A percentile compares a stretch with the other conserved stretches of the same genome.
phyloP scores from a whole-genome alignment of 805 yeast species.

The Cyberlindnera xylosilytica region DNA sequence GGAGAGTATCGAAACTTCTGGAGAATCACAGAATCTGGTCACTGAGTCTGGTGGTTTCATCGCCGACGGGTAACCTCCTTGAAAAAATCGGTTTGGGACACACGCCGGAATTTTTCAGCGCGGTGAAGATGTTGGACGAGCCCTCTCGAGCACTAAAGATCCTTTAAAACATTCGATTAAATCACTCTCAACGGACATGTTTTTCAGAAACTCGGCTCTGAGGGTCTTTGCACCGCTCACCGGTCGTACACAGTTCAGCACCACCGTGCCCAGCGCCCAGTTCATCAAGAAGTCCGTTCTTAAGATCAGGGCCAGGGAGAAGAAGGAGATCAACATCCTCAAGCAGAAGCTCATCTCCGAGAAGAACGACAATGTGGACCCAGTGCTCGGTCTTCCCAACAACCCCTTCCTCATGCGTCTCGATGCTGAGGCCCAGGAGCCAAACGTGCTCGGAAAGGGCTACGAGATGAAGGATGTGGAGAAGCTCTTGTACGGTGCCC shows the following conservation, averaged over 20 bases:
- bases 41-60: too few species aligned
- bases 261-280: constrained; percentile 5
- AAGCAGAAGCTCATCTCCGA: constrained; percentile 27
- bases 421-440: constrained; percentile 62
- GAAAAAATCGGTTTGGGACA: too few species aligned
- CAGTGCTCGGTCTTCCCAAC: constrained; percentile 71
- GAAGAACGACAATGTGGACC: constrained; percentile 46
- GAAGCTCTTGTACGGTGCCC: constrained; percentile 73
- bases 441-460: constrained; percentile 58
- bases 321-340: constrained; percentile 25
- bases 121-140: too few species aligned
- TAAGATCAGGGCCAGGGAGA: constrained; percentile 24
- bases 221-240: constrained; percentile 14
- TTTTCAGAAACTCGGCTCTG: constrained; percentile 8
- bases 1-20: too few species aligned
- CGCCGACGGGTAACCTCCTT: too few species aligned
- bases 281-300: constrained; percentile 23
- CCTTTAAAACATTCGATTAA: too few species aligned
- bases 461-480: constrained; percentile 65
- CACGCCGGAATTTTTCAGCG: too few species aligned
- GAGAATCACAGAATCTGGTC: too few species aligned
- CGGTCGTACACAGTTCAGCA: constrained; percentile 5
- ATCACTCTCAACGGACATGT: too few species aligned
- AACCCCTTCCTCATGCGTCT: constrained; percentile 70
- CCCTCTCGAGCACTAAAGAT: too few species aligned